Evolutionary conservation across 495 filamentous ascomycete genomes (phyloP).

Genomic region (Hypoxylon fuscum): DNA sequence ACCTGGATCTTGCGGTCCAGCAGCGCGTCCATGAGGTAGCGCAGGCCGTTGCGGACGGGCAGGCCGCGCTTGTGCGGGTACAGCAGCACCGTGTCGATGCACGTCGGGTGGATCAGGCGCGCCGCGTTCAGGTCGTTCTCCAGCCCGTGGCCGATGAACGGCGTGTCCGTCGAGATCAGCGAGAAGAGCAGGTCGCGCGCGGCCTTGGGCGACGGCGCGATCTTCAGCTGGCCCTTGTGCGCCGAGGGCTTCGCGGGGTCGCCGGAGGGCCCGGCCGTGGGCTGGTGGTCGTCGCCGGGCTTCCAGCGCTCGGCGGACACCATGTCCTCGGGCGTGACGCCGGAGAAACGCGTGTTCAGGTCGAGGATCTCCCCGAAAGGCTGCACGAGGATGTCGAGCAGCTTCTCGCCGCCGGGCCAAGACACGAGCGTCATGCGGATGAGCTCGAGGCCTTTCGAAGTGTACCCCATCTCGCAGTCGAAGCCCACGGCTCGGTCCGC

Average conservation of each 20-base stretch:
- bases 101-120: slow-evolving; percentile 81
- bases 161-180: slow-evolving; percentile 75
- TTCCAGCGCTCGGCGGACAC: slow-evolving; percentile 71
- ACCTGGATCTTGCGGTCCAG: slow-evolving; percentile 82
- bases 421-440: slow-evolving; percentile 86
- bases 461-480: slow-evolving; percentile 99
- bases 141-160: slow-evolving; percentile 89
- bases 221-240: slow-evolving; percentile 56
- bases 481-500: slow-evolving; percentile 71
- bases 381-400: slow-evolving; percentile 86
- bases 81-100: slow-evolving; percentile 87
- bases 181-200: slow-evolving; percentile 79
- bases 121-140: slow-evolving; percentile 92
- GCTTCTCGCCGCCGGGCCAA: slow-evolving; percentile 78
- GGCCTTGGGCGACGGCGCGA: slow-evolving; percentile 73
- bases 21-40: slow-evolving; percentile 67
- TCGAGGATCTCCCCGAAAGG: slow-evolving; percentile 88
- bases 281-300: slow-evolving; percentile 30
- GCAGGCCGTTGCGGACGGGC: slow-evolving; percentile 79
- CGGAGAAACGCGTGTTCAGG: slow-evolving; percentile 89
- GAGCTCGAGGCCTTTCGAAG: slow-evolving; percentile 83
- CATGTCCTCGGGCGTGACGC: slow-evolving; percentile 79
- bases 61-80: slow-evolving; percentile 80
- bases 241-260: slow-evolving; percentile 6
- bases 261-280: slow-evolving; percentile 6